A percentile compares a stretch with the other conserved stretches of the same genome.
phyloP scores from a whole-genome alignment of 805 yeast species.

The Starmera amethionina region DNA sequence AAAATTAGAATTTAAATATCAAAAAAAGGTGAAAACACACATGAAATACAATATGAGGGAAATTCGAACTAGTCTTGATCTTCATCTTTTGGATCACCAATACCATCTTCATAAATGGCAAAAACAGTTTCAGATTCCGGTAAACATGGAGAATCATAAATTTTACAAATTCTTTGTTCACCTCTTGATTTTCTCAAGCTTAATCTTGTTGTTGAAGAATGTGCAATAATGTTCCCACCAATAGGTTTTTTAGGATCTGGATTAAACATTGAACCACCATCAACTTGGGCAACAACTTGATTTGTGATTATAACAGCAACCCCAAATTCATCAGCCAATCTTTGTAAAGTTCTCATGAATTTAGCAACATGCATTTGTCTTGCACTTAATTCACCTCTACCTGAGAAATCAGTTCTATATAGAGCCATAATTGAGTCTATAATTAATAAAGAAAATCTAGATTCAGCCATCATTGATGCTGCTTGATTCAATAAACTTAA shows the following conservation, averaged over 20 bases:
- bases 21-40: neutral
- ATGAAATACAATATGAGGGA: neutral
- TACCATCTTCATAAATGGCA: constrained; percentile 94
- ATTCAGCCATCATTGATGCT: constrained; percentile 92
- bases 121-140: constrained; percentile 94
- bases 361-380: constrained; percentile 91
- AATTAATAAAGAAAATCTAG: constrained; percentile 79
- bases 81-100: constrained; percentile 83
- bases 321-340: constrained; percentile 95
- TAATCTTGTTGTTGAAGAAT: constrained; percentile 88
- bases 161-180: constrained; percentile 87
- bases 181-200: constrained; percentile 86
- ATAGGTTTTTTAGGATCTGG: constrained; percentile 98
- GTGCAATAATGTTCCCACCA: constrained; percentile 97
- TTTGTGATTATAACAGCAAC: constrained; percentile 93
- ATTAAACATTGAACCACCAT: constrained; percentile 70
- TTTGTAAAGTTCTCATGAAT: constrained; percentile 82
- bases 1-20: neutral
- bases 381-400: constrained; percentile 92
- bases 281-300: constrained; percentile 97
- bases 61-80: constrained; percentile 10
- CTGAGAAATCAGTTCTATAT: constrained; percentile 89
- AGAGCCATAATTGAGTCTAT: constrained; percentile 98
- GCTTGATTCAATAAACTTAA: constrained; percentile 78
- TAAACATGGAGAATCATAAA: constrained; percentile 91